Evolutionary conservation across 2,329 filamentous ascomycete genomes (phyloP).

Genomic region (Lachnellula subtilissima): DNA sequence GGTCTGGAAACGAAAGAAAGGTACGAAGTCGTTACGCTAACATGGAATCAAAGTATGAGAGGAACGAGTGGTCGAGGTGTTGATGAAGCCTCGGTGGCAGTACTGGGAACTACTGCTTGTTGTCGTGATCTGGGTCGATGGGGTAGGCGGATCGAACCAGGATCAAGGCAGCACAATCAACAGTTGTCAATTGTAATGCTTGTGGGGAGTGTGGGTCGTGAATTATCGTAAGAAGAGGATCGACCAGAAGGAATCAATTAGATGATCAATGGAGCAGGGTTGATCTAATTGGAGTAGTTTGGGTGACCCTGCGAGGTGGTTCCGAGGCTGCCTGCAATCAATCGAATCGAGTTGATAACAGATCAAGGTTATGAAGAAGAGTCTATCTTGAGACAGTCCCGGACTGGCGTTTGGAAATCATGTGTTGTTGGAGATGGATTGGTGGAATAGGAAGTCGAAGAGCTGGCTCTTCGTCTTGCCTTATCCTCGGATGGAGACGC

Average conservation of each 20-base stretch:
- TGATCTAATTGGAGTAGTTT: conserved; percentile 3
- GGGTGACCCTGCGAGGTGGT: conserved; percentile 8
- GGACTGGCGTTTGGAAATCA: conserved; percentile 37
- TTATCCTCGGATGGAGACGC: conserved; percentile 18
- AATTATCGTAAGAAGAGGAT: conserved; percentile 11
- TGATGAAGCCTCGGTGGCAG: conserved; percentile 19
- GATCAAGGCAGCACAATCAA: conserved; percentile 17
- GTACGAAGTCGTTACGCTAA: conserved; percentile 33
- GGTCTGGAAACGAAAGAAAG: conserved; percentile 29
- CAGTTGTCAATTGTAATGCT: conserved; percentile 15
- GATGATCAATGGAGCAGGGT: conserved; percentile 2
- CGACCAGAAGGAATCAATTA: not conserved
- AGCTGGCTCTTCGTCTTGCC: conserved; percentile 43
- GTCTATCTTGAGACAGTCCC: conserved; percentile 36
- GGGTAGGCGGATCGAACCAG: conserved; percentile 18
- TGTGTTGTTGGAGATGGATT: conserved; percentile 36
- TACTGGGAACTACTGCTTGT: conserved; percentile 21
- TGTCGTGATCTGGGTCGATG: conserved; percentile 20
- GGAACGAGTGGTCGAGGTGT: conserved; percentile 29
- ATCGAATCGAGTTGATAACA: conserved; percentile 18
- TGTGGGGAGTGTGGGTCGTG: conserved; percentile 1
- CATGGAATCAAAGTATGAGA: conserved; percentile 26
- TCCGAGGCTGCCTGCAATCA: conserved; percentile 11
- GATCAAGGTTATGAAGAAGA: conserved; percentile 25
- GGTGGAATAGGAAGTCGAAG: conserved; percentile 41